A percentile compares a stretch with the other conserved stretches of the same genome.
These are phyloP conservation scores for Syzygium jambos DNA, from an alignment of 345 rosid species.

Conservation along the genomic window DNA sequence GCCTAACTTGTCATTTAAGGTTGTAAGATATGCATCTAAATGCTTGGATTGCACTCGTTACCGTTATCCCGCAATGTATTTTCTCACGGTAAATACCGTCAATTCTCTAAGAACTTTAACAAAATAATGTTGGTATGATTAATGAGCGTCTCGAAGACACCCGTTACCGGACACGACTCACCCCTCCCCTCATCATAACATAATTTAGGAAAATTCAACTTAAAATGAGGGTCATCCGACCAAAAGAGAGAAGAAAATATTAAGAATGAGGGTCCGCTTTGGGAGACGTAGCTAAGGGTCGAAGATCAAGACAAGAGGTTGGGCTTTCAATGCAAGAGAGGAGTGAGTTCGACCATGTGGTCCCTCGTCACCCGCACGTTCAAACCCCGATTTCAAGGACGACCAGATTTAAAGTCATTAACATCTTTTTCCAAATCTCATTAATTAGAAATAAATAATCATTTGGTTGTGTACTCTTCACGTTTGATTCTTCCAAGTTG, in stretches of 20 bases:
- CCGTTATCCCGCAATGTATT: background rate
- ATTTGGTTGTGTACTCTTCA: background rate
- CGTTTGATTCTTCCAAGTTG: background rate
- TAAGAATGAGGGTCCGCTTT: background rate
- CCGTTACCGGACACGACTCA: rapidly evolving
- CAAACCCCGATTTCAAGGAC: slow-evolving; percentile 18
- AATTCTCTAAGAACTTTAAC: background rate
- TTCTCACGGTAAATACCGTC: background rate
- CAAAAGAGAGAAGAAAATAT: too few relatives aligned
- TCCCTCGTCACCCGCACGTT: slow-evolving; percentile 43
- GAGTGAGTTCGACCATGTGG: slow-evolving; percentile 27
- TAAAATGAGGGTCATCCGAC: background rate
- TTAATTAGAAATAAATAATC: background rate
- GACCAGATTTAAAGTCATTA: background rate
- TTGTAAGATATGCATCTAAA: background rate
- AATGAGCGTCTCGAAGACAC: background rate
- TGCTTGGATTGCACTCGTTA: rapidly evolving
- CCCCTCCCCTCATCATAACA: background rate
- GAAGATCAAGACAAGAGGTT: background rate
- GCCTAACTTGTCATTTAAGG: background rate
- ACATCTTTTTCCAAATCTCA: background rate
- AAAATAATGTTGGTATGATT: rapidly evolving
- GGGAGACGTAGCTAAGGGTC: background rate
- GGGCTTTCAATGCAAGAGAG: slow-evolving; percentile 6
- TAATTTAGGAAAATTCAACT: background rate